Evolutionary conservation across 768 basidiomycete species (phyloP).

Genomic region (Gymnopilus dilepis): DNA sequence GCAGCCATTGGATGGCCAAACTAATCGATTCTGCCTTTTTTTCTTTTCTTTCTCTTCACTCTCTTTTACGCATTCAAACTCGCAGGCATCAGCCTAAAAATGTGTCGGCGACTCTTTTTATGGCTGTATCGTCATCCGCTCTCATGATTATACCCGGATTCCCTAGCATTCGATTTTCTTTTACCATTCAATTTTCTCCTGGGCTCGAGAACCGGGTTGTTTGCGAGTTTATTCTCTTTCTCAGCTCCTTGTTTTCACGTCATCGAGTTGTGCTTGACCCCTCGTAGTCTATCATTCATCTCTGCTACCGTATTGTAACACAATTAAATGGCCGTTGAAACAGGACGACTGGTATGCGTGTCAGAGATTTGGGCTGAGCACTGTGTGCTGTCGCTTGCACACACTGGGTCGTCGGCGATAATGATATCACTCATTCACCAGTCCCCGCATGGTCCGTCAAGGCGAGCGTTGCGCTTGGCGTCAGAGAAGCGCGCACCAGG

Average conservation of each 20-base stretch:
- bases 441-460: too few relatives aligned
- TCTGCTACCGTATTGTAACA: constrained; percentile 8
- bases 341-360: too few relatives aligned
- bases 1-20: constrained; percentile 18
- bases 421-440: too few relatives aligned
- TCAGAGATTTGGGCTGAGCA: too few relatives aligned
- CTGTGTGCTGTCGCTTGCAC: too few relatives aligned
- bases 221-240: constrained; percentile 20
- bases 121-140: constrained; percentile 6
- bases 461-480: not conserved
- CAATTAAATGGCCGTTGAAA: constrained; percentile 23
- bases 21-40: constrained; percentile 15
- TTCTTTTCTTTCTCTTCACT: constrained; percentile 12
- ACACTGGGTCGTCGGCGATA: too few relatives aligned
- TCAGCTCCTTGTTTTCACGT: constrained; percentile 3
- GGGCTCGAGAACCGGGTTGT: constrained; percentile 16
- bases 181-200: constrained; percentile 6
- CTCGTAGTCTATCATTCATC: constrained; percentile 23
- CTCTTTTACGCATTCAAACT: constrained; percentile 13
- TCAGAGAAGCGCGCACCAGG: not conserved
- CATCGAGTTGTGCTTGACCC: constrained; percentile 11
- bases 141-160: constrained; percentile 20
- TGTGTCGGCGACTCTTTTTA: constrained; percentile 20
- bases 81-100: constrained; percentile 17
- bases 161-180: constrained; percentile 7